These are phyloP conservation scores for Pythium coloratum DNA, from an alignment of 352 stramenopile genomes.

Conservation along the genomic window DNA sequence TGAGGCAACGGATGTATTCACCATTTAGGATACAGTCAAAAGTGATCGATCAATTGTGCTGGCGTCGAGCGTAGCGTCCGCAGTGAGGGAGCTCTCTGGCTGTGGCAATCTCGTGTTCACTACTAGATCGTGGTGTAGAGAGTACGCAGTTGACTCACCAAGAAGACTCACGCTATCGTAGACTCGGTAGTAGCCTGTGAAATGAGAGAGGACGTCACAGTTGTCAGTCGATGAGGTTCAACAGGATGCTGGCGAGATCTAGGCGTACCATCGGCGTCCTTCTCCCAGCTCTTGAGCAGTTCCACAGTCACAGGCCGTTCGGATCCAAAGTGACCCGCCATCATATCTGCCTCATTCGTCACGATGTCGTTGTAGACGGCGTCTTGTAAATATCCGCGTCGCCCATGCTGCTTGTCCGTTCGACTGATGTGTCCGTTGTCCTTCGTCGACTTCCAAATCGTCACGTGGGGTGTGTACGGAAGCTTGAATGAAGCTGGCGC, in stretches of 20 bases:
- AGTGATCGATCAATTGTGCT: neutral
- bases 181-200: neutral
- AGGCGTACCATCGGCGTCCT: constrained; percentile 31
- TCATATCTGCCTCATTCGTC: neutral
- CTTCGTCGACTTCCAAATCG: constrained; percentile 45
- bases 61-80: neutral
- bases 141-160: neutral
- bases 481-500: constrained; percentile 26
- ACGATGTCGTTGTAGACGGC: constrained; percentile 27
- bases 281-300: constrained; percentile 37
- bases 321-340: constrained; percentile 16
- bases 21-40: neutral
- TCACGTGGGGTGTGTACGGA: constrained; percentile 41
- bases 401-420: constrained; percentile 27
- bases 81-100: no score
- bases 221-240: no score
- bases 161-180: neutral
- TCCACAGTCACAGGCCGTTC: constrained; percentile 31
- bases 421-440: constrained; percentile 28
- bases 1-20: neutral
- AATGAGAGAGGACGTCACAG: neutral
- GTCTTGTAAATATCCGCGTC: constrained; percentile 28
- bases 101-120: neutral
- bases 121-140: neutral
- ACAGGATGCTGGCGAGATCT: no score